Evolutionary conservation across 805 yeast genomes (phyloP).

Genomic region (Citeromyces nyonsensis): DNA sequence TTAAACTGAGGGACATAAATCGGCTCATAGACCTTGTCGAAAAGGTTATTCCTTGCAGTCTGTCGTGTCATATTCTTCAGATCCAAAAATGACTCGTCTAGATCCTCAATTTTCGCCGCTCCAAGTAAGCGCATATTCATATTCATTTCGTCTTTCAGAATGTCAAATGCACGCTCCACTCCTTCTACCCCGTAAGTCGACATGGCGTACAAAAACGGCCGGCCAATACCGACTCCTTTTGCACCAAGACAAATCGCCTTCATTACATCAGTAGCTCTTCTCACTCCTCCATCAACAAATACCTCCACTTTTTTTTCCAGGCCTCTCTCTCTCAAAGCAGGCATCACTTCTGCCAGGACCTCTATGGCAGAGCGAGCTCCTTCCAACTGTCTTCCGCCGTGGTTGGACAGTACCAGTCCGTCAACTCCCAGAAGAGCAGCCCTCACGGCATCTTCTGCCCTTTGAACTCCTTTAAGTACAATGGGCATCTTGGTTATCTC

Average conservation of each 20-base stretch:
- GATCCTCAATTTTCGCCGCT: slow-evolving; percentile 40
- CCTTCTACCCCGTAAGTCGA: slow-evolving; percentile 51
- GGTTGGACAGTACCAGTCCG: slow-evolving; percentile 78
- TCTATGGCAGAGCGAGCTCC: slow-evolving; percentile 68
- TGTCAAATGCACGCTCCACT: slow-evolving; percentile 39
- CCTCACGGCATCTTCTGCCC: slow-evolving; percentile 60
- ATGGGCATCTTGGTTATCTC: slow-evolving; percentile 48
- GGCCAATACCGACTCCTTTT: slow-evolving; percentile 54
- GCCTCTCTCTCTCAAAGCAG: slow-evolving; percentile 26
- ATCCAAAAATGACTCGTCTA: slow-evolving; percentile 51
- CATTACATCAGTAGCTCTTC: slow-evolving; percentile 51
- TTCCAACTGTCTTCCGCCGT: slow-evolving; percentile 84
- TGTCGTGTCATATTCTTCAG: no score
- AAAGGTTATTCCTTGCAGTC: slow-evolving; percentile 13
- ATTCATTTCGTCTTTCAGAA: slow-evolving; percentile 54
- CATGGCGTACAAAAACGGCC: slow-evolving; percentile 52
- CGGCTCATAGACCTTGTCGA: slow-evolving; percentile 13
- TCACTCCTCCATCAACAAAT: slow-evolving; percentile 54
- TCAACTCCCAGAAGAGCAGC: slow-evolving; percentile 62
- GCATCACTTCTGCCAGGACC: slow-evolving; percentile 57
- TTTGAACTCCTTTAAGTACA: slow-evolving; percentile 71
- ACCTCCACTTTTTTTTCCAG: slow-evolving; percentile 37
- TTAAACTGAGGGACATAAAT: slow-evolving; percentile 4
- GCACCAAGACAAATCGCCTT: slow-evolving; percentile 61
- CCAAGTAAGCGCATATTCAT: slow-evolving; percentile 77